These are phyloP conservation scores for Shiraia sp. DNA, from an alignment of 2,329 filamentous ascomycete genomes.

Conservation along the genomic window DNA sequence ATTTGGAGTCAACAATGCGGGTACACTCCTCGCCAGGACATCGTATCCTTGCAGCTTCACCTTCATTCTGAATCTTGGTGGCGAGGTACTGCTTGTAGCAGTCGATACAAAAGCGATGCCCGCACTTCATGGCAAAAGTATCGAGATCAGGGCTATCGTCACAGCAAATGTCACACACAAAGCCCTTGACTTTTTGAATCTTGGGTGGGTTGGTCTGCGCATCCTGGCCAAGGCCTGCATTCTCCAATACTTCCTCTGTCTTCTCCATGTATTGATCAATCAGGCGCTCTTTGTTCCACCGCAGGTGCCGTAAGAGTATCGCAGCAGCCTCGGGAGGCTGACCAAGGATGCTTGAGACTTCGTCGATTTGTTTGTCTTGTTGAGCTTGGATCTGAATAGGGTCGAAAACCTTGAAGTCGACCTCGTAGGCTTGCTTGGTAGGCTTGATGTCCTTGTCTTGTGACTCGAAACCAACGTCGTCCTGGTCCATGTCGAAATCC, in stretches of 20 bases:
- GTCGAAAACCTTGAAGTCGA: conserved; percentile 80
- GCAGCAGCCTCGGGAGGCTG: conserved; percentile 87
- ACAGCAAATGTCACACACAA: conserved; percentile 94
- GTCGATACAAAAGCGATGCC: conserved; percentile 87
- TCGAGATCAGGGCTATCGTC: conserved; percentile 78
- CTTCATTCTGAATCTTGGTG: conserved; percentile 94
- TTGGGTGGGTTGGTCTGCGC: conserved; percentile 57
- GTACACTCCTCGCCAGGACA: conserved; percentile 88
- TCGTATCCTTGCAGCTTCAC: conserved; percentile 91
- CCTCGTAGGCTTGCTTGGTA: conserved; percentile 75
- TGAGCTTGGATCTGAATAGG: conserved; percentile 81
- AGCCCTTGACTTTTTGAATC: conserved; percentile 72
- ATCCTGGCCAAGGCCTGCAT: conserved; percentile 73
- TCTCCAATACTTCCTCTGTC: conserved; percentile 76
- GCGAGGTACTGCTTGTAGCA: conserved; percentile 90
- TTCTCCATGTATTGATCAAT: conserved; percentile 97
- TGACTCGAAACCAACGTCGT: conserved; percentile 63
- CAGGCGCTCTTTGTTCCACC: conserved; percentile 95
- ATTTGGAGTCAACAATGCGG: conserved; percentile 87
- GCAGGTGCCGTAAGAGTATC: conserved; percentile 83
- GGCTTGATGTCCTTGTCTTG: conserved; percentile 75
- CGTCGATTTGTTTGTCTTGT: conserved; percentile 82
- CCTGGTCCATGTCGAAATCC: conserved; percentile 58
- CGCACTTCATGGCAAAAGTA: conserved; percentile 93
- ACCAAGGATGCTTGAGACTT: conserved; percentile 89